Percentiles rank a stretch among this genome's conserved stretches.
Conservation (phyloP, 2,329 filamentous ascomycete species). For the Trichoderma atroviride region DNA sequence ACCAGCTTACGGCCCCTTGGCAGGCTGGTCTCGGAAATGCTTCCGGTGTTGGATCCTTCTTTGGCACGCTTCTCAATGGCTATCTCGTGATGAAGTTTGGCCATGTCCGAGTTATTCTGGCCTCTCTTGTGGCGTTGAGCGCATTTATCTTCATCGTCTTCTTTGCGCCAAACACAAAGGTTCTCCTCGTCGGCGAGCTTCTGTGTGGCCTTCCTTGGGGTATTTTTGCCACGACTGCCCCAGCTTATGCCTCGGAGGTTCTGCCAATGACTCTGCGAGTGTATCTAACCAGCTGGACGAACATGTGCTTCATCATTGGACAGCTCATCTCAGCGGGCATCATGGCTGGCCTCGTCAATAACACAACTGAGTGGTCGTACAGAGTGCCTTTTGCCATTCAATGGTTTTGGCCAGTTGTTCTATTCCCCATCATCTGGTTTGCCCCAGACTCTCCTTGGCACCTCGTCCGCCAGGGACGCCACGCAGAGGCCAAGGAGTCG, state of each 20-base stretch:
- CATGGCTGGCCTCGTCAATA: slow-evolving; percentile 34
- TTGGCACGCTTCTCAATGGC: slow-evolving; percentile 51
- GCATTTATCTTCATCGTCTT: slow-evolving; percentile 52
- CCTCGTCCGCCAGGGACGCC: slow-evolving; percentile 42
- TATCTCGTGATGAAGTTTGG: slow-evolving; percentile 49
- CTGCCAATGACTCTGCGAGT: slow-evolving; percentile 44
- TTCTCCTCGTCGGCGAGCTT: slow-evolving; percentile 48
- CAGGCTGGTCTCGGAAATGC: slow-evolving; percentile 52
- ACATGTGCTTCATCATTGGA: slow-evolving; percentile 52
- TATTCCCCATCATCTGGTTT: slow-evolving; percentile 45
- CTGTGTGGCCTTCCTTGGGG: slow-evolving; percentile 52
- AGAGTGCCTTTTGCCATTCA: slow-evolving; percentile 52
- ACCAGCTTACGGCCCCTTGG: slow-evolving; percentile 52
- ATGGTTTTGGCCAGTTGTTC: slow-evolving; percentile 51
- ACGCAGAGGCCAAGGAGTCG: slow-evolving; percentile 41
- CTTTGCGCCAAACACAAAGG: slow-evolving; percentile 44
- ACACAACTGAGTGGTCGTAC: slow-evolving; percentile 48
- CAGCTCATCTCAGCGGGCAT: slow-evolving; percentile 47
- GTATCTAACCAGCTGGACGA: slow-evolving; percentile 51
- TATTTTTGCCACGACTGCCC: slow-evolving; percentile 48
- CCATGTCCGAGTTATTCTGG: slow-evolving; percentile 37
- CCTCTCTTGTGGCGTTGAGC: slow-evolving; percentile 34
- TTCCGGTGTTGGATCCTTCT: slow-evolving; percentile 49
- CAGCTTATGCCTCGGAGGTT: slow-evolving; percentile 52
- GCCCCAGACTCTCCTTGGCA: slow-evolving; percentile 52